Evolutionary conservation across 176 grass and related monocot species (phyloP).

Genomic region (Juncus inflexus): DNA sequence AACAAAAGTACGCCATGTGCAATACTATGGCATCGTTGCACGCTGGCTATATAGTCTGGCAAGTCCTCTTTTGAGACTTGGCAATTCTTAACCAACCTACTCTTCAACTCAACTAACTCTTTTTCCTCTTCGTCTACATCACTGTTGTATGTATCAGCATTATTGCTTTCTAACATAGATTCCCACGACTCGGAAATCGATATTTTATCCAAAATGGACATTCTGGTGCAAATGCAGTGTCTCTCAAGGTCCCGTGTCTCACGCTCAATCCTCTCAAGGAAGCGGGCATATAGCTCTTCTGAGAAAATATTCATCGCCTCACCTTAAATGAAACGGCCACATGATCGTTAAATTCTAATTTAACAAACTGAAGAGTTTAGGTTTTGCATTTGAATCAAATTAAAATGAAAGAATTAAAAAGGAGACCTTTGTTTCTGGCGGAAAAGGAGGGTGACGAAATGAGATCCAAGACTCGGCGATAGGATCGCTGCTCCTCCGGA

Average conservation of each 20-base stretch:
- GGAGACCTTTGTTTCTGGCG: neutral
- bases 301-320: conserved; percentile 4
- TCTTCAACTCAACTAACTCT: neutral
- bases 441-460: conserved; percentile 9
- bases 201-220: conserved; percentile 19
- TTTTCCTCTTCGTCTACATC: neutral
- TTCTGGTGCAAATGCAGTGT: neutral
- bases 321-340: neutral
- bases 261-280: neutral
- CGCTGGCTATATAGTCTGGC: neutral
- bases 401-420: neutral
- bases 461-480: neutral
- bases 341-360: neutral
- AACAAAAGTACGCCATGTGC: neutral
- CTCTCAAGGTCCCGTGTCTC: neutral
- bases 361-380: neutral
- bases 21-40: neutral
- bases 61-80: neutral
- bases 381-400: neutral
- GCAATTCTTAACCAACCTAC: neutral
- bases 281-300: neutral
- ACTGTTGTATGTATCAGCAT: neutral
- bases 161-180: neutral
- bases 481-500: neutral
- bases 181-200: neutral